These are phyloP conservation scores for Phytophthora agathidicida DNA, from an alignment of 352 stramenopile genomes.

Conservation along the genomic window DNA sequence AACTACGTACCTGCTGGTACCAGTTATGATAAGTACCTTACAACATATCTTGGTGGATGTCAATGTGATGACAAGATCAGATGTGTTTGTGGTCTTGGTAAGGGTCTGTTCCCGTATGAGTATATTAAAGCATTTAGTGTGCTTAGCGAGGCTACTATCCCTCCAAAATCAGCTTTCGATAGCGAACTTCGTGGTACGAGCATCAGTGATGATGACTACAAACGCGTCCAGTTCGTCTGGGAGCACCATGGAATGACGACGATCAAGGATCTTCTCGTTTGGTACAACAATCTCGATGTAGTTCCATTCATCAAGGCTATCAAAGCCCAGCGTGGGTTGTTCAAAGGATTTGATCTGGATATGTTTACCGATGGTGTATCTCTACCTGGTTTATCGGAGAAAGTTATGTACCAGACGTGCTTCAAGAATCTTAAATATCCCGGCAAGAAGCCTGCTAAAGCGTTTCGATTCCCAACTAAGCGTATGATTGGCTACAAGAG, in stretches of 20 bases:
- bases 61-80: slow-evolving; percentile 39
- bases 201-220: slow-evolving; percentile 30
- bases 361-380: slow-evolving; percentile 28
- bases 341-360: slow-evolving; percentile 21
- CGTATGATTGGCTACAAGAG: slow-evolving; percentile 22
- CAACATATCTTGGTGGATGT: slow-evolving; percentile 36
- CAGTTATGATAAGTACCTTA: slow-evolving; percentile 33
- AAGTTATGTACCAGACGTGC: slow-evolving; percentile 34
- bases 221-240: slow-evolving; percentile 35
- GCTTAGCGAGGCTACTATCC: slow-evolving; percentile 25
- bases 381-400: slow-evolving; percentile 20
- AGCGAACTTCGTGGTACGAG: slow-evolving; percentile 8
- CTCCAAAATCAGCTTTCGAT: slow-evolving; percentile 30
- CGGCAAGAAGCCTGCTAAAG: slow-evolving; percentile 2
- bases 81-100: slow-evolving; percentile 29
- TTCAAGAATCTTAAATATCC: slow-evolving; percentile 16
- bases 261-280: slow-evolving; percentile 34
- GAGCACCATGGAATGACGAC: slow-evolving; percentile 39
- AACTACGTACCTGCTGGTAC: slow-evolving; percentile 41
- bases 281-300: slow-evolving; percentile 34
- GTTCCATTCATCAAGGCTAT: slow-evolving; percentile 28
- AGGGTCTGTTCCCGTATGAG: slow-evolving; percentile 41
- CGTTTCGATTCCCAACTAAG: slow-evolving; percentile 21
- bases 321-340: slow-evolving; percentile 12
- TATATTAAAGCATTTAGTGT: slow-evolving; percentile 34